Evolutionary conservation across 2,329 filamentous ascomycete genomes (phyloP).

Genomic region (Ascochyta koolunga): DNA sequence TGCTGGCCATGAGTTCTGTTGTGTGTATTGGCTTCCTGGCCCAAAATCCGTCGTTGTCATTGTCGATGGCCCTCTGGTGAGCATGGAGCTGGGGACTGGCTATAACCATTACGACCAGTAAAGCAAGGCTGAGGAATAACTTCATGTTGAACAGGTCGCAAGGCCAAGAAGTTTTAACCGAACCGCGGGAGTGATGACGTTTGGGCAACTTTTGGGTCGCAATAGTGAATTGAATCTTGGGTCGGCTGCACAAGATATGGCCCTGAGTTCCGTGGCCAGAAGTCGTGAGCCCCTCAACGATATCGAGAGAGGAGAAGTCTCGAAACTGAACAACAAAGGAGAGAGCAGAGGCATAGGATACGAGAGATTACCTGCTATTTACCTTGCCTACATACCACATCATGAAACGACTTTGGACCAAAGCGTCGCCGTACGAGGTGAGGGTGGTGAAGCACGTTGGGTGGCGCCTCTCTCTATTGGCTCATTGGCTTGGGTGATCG

Average conservation of each 20-base stretch:
- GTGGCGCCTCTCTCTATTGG: conserved; percentile 2
- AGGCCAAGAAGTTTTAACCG: neutral
- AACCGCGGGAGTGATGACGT: neutral
- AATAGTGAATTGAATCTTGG: neutral
- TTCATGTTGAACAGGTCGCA: neutral
- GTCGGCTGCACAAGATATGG: neutral
- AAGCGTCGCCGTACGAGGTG: conserved; percentile 4
- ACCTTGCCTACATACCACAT: neutral
- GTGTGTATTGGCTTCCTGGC: conserved; percentile 12
- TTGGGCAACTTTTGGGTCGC: neutral
- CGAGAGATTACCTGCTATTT: neutral
- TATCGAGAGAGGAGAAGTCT: neutral
- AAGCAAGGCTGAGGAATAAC: neutral
- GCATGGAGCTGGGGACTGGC: neutral
- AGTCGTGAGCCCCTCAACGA: neutral
- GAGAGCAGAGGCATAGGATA: neutral
- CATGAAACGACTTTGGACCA: neutral
- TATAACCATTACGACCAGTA: neutral
- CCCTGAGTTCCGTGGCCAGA: neutral
- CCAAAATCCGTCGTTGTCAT: conserved; percentile 6
- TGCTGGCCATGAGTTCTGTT: conserved; percentile 11
- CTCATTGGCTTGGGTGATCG: conserved; percentile 1
- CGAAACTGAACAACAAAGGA: neutral
- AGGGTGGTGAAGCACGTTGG: conserved; percentile 16
- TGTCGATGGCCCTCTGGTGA: neutral